These are phyloP conservation scores for Teratosphaeria gauchensis DNA, from an alignment of 2,329 filamentous ascomycete genomes.

Conservation along the genomic window DNA sequence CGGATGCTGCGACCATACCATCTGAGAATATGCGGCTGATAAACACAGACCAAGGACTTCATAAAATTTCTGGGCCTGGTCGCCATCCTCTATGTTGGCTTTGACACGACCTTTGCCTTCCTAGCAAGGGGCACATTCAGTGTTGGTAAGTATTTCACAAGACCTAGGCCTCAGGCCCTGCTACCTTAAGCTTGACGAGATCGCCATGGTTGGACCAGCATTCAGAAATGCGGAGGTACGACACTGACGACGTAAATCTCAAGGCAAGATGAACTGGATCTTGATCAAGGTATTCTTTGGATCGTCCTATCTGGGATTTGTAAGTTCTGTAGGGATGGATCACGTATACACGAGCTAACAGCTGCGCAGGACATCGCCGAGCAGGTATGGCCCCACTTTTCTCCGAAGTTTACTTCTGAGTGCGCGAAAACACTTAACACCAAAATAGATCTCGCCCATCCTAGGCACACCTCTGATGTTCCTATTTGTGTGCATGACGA, in stretches of 20 bases:
- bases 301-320: conserved; percentile 64
- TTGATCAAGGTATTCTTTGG: conserved; percentile 71
- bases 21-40: neutral
- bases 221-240: neutral
- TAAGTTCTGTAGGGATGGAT: conserved; percentile 29
- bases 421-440: neutral
- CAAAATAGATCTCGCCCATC: conserved; percentile 34
- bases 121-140: conserved; percentile 62
- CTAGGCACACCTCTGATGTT: conserved; percentile 49
- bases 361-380: conserved; percentile 34
- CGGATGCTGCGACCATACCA: neutral
- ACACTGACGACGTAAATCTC: neutral
- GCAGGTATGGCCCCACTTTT: conserved; percentile 27
- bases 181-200: neutral
- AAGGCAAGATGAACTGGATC: conserved; percentile 59
- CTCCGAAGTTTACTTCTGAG: neutral
- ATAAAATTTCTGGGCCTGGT: conserved; percentile 72
- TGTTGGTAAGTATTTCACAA: conserved; percentile 28
- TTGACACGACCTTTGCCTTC: conserved; percentile 76
- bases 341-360: conserved; percentile 1
- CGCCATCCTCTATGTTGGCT: conserved; percentile 73
- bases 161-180: neutral
- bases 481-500: conserved; percentile 67
- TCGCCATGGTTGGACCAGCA: neutral
- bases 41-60: conserved; percentile 66